phyloP scores from a whole-genome alignment of 1,284 basidiomycete genomes.

The Irpex sp. region DNA sequence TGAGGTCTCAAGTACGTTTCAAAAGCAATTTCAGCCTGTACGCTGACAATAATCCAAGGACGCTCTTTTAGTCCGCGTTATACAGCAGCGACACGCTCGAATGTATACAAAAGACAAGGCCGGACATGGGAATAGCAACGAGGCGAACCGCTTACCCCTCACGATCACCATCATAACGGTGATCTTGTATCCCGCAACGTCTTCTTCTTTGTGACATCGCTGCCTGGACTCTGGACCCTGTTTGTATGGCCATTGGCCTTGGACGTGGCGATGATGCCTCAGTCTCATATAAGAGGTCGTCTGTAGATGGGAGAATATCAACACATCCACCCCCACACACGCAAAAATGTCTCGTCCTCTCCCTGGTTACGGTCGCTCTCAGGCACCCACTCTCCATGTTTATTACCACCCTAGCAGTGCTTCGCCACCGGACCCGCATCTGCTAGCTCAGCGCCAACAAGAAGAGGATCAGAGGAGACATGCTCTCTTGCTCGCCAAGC shows the following conservation, averaged over 20 bases:
- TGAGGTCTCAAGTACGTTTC: not conserved
- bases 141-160: not conserved
- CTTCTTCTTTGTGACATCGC: conserved; percentile 1
- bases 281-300: not conserved
- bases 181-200: not conserved
- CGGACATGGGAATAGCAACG: not conserved
- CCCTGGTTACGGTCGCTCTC: not conserved
- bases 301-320: not conserved
- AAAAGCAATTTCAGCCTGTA: not conserved
- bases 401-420: conserved; percentile 9
- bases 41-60: not conserved
- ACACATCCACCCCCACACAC: not conserved
- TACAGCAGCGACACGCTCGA: not conserved
- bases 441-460: conserved; percentile 5
- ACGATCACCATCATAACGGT: not conserved
- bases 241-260: not conserved
- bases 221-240: not conserved
- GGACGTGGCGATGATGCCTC: not conserved
- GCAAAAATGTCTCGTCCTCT: conserved; percentile 5
- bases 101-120: not conserved
- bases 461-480: conserved; percentile 6
- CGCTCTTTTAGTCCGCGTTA: not conserved
- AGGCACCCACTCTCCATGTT: conserved; percentile 4
- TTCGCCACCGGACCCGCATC: conserved; percentile 4
- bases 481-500: not conserved